Conservation (phyloP, 345 rosid genomes). For the Salix dunnii region DNA sequence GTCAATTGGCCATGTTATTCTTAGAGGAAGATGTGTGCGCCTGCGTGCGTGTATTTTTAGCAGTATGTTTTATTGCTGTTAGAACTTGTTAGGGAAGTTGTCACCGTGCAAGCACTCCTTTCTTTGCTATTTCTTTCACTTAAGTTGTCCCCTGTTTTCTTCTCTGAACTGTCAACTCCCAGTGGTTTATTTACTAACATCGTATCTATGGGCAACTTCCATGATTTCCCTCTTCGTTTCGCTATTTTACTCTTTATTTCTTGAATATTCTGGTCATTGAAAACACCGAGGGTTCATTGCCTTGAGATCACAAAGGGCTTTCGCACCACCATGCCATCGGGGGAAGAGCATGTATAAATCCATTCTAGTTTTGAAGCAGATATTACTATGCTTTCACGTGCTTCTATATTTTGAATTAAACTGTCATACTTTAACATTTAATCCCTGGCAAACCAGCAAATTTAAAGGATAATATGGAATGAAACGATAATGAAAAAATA, state of each 20-base stretch:
- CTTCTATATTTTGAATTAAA: neutral
- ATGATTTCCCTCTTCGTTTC: neutral
- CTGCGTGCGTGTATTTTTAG: too few species aligned
- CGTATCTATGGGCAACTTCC: neutral
- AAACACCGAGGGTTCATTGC: neutral
- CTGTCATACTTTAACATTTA: neutral
- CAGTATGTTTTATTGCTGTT: neutral
- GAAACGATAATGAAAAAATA: neutral
- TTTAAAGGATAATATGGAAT: neutral
- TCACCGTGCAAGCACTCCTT: neutral
- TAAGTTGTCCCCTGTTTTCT: neutral
- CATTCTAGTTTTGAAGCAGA: neutral
- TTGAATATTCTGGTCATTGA: neutral
- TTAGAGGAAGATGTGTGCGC: too few species aligned
- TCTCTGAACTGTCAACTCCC: neutral
- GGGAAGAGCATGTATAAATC: neutral
- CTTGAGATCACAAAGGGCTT: neutral
- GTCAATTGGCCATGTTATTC: too few species aligned
- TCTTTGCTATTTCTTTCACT: neutral
- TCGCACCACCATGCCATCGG: neutral
- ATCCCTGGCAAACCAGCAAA: neutral
- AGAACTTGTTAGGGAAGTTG: neutral
- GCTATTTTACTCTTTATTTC: neutral
- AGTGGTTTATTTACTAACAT: neutral
- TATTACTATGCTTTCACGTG: neutral